Evolutionary conservation across 2,329 filamentous ascomycete genomes (phyloP), one percentile per base, ranked within the genome.

Genomic region (Talaromyces sp.): DNA sequence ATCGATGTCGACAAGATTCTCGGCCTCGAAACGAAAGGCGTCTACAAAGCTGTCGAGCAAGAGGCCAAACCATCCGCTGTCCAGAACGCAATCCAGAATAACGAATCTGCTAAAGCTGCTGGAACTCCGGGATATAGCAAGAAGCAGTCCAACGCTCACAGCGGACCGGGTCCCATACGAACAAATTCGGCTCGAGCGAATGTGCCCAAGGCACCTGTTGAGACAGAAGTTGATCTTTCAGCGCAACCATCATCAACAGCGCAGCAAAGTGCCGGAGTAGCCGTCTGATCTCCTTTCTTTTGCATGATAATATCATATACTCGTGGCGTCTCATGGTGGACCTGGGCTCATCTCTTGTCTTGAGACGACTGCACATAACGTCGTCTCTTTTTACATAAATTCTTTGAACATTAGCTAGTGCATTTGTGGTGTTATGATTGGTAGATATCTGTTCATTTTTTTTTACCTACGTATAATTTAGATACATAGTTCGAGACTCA

Each of bases 1-100:
- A 80, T 80, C 50, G 83, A 85, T 6, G 80, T 88, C 3, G 93
- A 97, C 71, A 73, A 81, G 60, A 79, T 82, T 35, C 77, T 91
- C 21, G 71, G 71, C 18, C 64, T 75, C 14, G 56, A 67, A 2
- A 60, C 67, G 1, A 74, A 72, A 62, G 73, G 71, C 55, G 64
- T 63, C 50, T 65, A 63, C 25, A 67, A 62, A n/a, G 39, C 3
- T 5, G n/a, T n/a, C 7, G 58, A 50, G 14, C 59, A 66, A 33
- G 57, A 67, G 9, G 16, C 55, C 7, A 69, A 67, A 50, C 67
- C 67, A 37, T 70, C 71, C 61, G 73, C 71, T 28, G 69, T 73
- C 1, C 69, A 75, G 42, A 72, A 75, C 23, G 74, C 73, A 1
- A 72, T 71, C 57, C 66, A 71, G 60, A 73, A 72, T 31, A 75